phyloP scores from a whole-genome alignment of 768 basidiomycete species.

The Naganishia vishniacii region DNA sequence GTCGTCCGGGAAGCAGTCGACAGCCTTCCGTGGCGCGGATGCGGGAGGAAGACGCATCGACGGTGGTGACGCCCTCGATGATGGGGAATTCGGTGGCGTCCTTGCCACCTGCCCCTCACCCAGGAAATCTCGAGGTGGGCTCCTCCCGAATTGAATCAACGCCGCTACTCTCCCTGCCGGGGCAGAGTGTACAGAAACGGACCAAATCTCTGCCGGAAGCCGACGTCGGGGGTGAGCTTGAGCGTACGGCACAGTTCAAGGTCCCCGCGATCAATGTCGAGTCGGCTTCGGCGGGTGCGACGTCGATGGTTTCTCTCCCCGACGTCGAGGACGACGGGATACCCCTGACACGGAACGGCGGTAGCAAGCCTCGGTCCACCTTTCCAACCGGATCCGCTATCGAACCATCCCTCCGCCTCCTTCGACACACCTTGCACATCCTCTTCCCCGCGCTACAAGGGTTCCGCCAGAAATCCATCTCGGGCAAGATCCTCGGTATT shows the following conservation, averaged over 20 bases:
- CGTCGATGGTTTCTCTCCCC: slow-evolving; percentile 45
- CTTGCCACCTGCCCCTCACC: no score
- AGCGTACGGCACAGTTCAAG: no score
- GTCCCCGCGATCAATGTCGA: not conserved
- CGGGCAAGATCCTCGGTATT: slow-evolving; percentile 67
- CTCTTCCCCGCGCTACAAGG: slow-evolving; percentile 80
- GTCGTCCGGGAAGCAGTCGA: not conserved
- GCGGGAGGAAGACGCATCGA: not conserved
- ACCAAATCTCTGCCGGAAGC: no score
- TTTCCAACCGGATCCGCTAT: not conserved
- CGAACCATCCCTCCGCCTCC: not conserved
- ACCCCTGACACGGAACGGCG: not conserved
- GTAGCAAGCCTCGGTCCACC: not conserved
- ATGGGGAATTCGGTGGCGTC: no score
- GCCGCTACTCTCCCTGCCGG: not conserved
- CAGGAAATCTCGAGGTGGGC: no score
- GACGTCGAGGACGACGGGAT: slow-evolving; percentile 30
- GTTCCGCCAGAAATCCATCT: slow-evolving; percentile 63
- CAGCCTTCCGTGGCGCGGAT: slow-evolving; percentile 13
- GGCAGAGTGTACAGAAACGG: no score
- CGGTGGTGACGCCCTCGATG: not conserved
- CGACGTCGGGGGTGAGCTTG: no score
- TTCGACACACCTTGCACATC: slow-evolving; percentile 53
- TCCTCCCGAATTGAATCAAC: not conserved
- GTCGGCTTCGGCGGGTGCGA: slow-evolving; percentile 2